Evolutionary conservation across 2,329 filamentous ascomycete species (phyloP).

Genomic region (Amylocarpus encephaloides): DNA sequence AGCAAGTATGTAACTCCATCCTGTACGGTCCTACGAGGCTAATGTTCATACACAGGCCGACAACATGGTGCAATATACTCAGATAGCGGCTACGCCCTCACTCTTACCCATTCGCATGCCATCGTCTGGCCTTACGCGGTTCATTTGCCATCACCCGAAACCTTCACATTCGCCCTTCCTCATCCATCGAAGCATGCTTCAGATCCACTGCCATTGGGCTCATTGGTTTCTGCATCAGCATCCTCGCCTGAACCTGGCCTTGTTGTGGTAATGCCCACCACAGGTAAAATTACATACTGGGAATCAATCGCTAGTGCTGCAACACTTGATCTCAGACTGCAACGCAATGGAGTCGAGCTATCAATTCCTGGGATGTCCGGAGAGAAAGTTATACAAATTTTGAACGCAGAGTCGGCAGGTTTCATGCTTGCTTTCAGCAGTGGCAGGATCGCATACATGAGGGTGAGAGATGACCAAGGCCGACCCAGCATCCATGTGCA

Average conservation of each 20-base stretch:
- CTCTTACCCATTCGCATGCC: slow-evolving; percentile 73
- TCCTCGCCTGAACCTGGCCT: slow-evolving; percentile 77
- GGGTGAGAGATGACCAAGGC: slow-evolving; percentile 78
- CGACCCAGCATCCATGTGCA: slow-evolving; percentile 74
- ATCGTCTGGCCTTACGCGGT: slow-evolving; percentile 84
- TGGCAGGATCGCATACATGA: slow-evolving; percentile 81
- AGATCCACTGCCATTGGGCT: slow-evolving; percentile 74
- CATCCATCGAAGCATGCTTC: slow-evolving; percentile 59
- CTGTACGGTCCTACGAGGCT: slow-evolving; percentile 13
- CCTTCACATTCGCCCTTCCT: slow-evolving; percentile 74
- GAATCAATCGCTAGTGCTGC: slow-evolving; percentile 88
- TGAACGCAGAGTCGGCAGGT: slow-evolving; percentile 77
- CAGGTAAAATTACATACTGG: slow-evolving; percentile 87
- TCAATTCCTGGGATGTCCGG: slow-evolving; percentile 67
- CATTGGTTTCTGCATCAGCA: slow-evolving; percentile 72
- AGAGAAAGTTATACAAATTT: slow-evolving; percentile 69
- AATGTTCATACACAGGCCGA: slow-evolving; percentile 44
- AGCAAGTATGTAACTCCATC: slow-evolving; percentile 47
- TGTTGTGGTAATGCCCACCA: slow-evolving; percentile 76
- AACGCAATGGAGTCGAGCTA: slow-evolving; percentile 72
- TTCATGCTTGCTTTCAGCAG: slow-evolving; percentile 81
- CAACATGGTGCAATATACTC: slow-evolving; percentile 62
- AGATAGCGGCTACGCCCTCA: slow-evolving; percentile 67
- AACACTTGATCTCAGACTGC: slow-evolving; percentile 72
- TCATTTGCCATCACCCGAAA: slow-evolving; percentile 63